Base-by-base conservation (phyloP, 805 yeast genomes). In the Wickerhamomyces bisporus region DNA sequence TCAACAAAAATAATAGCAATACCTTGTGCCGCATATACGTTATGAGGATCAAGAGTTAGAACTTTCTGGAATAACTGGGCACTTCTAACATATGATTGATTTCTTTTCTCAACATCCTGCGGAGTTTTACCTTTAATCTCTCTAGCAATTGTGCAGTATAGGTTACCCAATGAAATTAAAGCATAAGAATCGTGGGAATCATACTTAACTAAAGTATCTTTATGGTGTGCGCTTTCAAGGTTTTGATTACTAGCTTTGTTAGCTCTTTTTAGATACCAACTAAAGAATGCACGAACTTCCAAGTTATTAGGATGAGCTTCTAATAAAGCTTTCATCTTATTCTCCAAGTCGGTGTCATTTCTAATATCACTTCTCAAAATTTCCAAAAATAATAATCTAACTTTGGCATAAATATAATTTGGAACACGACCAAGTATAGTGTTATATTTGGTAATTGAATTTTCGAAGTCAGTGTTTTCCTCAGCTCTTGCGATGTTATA, bases 11-110 rank as follows among this genome's bases (percentile, higher is more conserved):
- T 78, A 39, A 93, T 87, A 1, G 97, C 98, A 44, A 93, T 71
- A 39, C 99, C 99, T 61, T 93, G 98, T 1, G 98, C 98, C 5
- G 98, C 99, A 65, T 81, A 93, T 1, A 89, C 91, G 57, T 91
- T 86, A 48, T 73, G 70, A 3, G 89, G 77, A 63, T 93, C 98
- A 21, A 88, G 63, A 35, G 84, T 80, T 38, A 93, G 65, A 2
- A 87, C 96, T 62, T 93, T 93, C 53, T 87, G 85, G 59, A 79
- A 91, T 42, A 93, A 68, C 62, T 91, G 97, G 12, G 89, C 83
- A n/a, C 96, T 96, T 60, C 95, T 78, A 32, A 81, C 68, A 57
- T 83, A 91, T 39, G 87, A 82, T 47, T 81, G 84, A 48, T 78
- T 77, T 44, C 74, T 73, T 58, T 79, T 84, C 21, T 77, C 77